phyloP scores from a whole-genome alignment of 164 flowering plant genomes.

The Euptelea pleiosperma region DNA sequence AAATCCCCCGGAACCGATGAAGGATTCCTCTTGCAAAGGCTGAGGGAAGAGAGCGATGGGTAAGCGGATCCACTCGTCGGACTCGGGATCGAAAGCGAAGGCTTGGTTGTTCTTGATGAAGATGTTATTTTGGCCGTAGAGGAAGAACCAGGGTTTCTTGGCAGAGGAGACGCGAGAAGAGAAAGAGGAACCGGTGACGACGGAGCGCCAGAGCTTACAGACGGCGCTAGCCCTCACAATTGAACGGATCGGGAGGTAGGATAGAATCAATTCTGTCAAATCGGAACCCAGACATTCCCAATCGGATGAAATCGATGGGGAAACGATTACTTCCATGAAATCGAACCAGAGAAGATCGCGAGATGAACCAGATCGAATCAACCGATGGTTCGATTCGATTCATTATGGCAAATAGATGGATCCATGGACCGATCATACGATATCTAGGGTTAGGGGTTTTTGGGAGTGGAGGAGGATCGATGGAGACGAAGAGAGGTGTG shows the following conservation, averaged over 20 bases:
- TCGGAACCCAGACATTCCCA: slow-evolving; percentile 38
- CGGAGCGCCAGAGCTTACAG: slow-evolving; percentile 53
- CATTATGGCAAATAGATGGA: too few relatives aligned
- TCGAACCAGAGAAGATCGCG: too few relatives aligned
- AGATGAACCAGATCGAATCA: too few relatives aligned
- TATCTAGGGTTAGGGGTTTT: too few relatives aligned
- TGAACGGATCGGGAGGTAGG: slow-evolving; percentile 54
- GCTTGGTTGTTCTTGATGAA: slow-evolving; percentile 52
- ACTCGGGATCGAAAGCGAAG: slow-evolving; percentile 65
- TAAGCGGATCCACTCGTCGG: slow-evolving; percentile 49
- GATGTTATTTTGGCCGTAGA: slow-evolving; percentile 55
- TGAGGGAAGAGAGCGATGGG: slow-evolving; percentile 26
- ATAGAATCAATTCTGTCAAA: slow-evolving; percentile 49
- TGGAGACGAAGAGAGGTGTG: too few relatives aligned
- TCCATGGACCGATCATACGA: too few relatives aligned
- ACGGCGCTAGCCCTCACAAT: slow-evolving; percentile 50
- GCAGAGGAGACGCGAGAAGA: slow-evolving; percentile 26
- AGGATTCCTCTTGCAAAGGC: slow-evolving; percentile 24
- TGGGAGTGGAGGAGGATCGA: too few relatives aligned
- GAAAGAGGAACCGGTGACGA: slow-evolving; percentile 36
- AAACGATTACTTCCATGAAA: too few relatives aligned
- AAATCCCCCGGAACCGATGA: slow-evolving; percentile 43
- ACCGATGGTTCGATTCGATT: too few relatives aligned
- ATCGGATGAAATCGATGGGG: too few relatives aligned
- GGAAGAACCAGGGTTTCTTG: slow-evolving; percentile 58